phyloP scores from a whole-genome alignment of 1,139 yeast species.

The Kodamaea sp. region DNA sequence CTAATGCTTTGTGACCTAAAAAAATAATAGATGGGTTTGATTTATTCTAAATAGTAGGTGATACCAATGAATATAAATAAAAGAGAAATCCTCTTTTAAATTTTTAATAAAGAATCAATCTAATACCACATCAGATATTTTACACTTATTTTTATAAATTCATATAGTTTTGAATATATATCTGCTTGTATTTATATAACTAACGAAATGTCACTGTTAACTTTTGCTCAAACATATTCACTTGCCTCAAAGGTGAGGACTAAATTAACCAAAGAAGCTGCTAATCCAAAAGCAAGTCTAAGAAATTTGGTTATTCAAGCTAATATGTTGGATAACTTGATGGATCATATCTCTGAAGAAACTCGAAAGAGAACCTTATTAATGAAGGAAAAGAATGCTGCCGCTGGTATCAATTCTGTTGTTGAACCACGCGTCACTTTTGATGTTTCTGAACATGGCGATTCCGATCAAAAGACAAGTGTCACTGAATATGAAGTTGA shows the following conservation, averaged over 20 bases:
- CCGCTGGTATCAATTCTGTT: constrained; percentile 3
- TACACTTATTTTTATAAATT: constrained; percentile 4
- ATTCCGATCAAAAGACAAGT: constrained; percentile 12
- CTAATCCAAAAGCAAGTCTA: constrained; percentile 56
- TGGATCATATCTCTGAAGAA: constrained; percentile 48
- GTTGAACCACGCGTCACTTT: constrained; percentile 11
- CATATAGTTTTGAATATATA: too few species aligned
- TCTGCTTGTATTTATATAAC: not conserved
- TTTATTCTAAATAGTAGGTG: too few species aligned
- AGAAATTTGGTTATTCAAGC: constrained; percentile 71
- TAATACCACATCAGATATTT: not conserved
- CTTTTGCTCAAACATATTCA: constrained; percentile 56
- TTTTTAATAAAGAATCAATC: too few species aligned
- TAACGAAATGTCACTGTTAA: constrained; percentile 19
- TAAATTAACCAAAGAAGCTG: constrained; percentile 66
- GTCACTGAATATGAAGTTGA: constrained; percentile 23
- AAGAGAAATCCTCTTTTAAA: too few species aligned
- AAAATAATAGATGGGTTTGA: too few species aligned
- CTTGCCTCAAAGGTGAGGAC: constrained; percentile 68
- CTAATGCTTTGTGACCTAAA: too few species aligned
- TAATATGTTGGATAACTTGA: constrained; percentile 64
- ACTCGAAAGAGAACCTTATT: constrained; percentile 25
- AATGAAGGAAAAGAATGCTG: constrained; percentile 7
- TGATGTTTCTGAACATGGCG: constrained; percentile 8
- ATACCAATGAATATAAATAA: too few species aligned